Base-by-base conservation (phyloP, 257 asterid species). In the Euphrasia confusa region DNA sequence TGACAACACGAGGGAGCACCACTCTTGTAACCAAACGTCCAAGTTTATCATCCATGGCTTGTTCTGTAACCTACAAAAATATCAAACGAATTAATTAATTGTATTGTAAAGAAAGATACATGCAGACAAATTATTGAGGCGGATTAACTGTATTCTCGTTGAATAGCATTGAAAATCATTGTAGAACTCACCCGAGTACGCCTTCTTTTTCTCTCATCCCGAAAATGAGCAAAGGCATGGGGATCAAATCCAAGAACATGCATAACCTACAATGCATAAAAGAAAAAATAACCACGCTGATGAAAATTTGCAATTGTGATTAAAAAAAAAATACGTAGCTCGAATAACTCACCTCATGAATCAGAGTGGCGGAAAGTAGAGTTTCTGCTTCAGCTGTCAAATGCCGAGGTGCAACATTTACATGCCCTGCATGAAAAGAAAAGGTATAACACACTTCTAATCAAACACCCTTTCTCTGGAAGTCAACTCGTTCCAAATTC, bases 381-480 rank as follows among this genome's bases (percentile, higher is more conserved):
- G 88, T 87, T 74, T 90, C 96, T 2, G 97, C 96, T 78, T 90
- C 97, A 60, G 96, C 93, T 78, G 97, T 90, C 84, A 90, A 85
- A 81, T 90, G 95, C 49, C 97, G 96, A 73, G 97, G 97, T 54
- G 97, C 95, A 72, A 90, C 97, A 78, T 90, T 90, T n/a, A 90
- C 97, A 69, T 90, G 97, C 54, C 96, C 97, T 90, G 84, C 64
- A 71, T 56, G 54, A 69, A 74, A 61, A 57, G 54, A 69, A 74
- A 61, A 57, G 21, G 37, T 52, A 14, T 26, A 0, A 21, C 35
- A 57, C 18, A 63, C 54, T 26, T 24, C 13, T 35, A 32, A 40
- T 6, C 32, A 58, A 55, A 68, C 44, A 18, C 35, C 27, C 56
- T 50, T 9, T 53, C 12, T 17, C 9, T 11, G 12, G 3, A 21